Conservation (phyloP, 169 alveolate species). For the Babesia gibsoni region DNA sequence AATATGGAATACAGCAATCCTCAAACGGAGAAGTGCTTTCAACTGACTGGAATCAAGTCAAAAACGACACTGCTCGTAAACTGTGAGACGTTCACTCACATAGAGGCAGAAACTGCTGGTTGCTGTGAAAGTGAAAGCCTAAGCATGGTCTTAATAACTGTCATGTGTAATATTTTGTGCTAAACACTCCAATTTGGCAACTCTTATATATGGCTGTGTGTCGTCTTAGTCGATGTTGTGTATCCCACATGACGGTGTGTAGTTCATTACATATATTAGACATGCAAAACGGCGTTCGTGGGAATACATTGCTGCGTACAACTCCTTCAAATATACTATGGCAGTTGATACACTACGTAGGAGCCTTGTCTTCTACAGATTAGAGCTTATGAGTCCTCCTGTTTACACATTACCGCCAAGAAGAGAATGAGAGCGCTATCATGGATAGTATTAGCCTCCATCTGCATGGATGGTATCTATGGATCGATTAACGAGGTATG, state of each 20-base stretch:
- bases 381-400: too few species aligned
- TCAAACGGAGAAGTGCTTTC: conserved; percentile 44
- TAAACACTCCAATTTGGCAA: not conserved
- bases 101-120: not conserved
- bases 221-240: too few species aligned
- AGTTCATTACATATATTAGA: too few species aligned
- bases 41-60: conserved; percentile 45
- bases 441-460: too few species aligned
- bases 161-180: conserved; percentile 4
- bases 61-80: not conserved
- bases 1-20: conserved; percentile 12
- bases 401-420: too few species aligned
- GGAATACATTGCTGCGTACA: too few species aligned
- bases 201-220: not conserved
- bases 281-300: too few species aligned
- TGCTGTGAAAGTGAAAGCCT: not conserved
- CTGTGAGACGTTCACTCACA: not conserved
- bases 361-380: too few species aligned
- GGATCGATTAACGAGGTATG: conserved; percentile 14
- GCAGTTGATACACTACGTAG: too few species aligned
- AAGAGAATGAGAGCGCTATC: too few species aligned
- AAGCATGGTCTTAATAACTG: not conserved
- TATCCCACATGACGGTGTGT: too few species aligned
- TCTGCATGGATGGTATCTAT: not conserved
- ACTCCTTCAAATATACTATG: too few species aligned